A percentile compares a stretch with the other conserved stretches of the same genome.
These are phyloP conservation scores for Gymnopilus dilepis DNA, from an alignment of 768 basidiomycete species.

Conservation along the genomic window DNA sequence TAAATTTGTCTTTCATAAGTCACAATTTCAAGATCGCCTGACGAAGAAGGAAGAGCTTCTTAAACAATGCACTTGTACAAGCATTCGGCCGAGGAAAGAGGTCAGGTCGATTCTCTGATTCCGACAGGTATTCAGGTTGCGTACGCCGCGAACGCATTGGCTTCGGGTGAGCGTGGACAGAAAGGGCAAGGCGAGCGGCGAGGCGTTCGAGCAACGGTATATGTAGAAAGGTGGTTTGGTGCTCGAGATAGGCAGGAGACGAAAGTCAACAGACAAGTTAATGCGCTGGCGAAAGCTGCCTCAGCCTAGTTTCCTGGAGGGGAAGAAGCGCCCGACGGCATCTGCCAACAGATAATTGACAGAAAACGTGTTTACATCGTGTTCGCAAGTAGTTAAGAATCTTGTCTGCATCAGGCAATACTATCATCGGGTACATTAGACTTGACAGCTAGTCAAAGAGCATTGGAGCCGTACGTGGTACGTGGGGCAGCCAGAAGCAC, in stretches of 20 bases:
- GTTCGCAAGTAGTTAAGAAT: not conserved
- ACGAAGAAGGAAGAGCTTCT: too few species aligned
- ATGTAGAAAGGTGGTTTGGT: not conserved
- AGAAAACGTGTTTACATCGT: constrained; percentile 22
- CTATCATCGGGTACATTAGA: constrained; percentile 2
- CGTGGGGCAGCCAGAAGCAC: not conserved
- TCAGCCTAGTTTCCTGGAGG: constrained; percentile 4
- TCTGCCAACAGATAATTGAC: constrained; percentile 19
- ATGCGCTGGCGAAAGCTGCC: not conserved
- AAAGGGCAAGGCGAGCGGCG: not conserved
- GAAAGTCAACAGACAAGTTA: not conserved
- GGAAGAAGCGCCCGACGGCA: constrained; percentile 24
- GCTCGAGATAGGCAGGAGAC: not conserved
- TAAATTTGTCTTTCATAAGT: too few species aligned
- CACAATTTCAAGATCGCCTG: too few species aligned
- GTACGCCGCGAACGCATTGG: not conserved
- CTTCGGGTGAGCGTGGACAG: not conserved
- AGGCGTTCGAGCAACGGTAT: not conserved
- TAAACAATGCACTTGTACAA: too few species aligned
- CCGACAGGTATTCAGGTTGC: not conserved
- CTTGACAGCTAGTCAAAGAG: constrained; percentile 1
- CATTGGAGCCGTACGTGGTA: constrained; percentile 3
- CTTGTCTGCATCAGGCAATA: not conserved
- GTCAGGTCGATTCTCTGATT: not conserved
- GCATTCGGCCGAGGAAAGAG: too few species aligned